These are phyloP conservation scores for Nannochloropsis salina DNA, from an alignment of 108 stramenopile genomes.

Conservation along the genomic window DNA sequence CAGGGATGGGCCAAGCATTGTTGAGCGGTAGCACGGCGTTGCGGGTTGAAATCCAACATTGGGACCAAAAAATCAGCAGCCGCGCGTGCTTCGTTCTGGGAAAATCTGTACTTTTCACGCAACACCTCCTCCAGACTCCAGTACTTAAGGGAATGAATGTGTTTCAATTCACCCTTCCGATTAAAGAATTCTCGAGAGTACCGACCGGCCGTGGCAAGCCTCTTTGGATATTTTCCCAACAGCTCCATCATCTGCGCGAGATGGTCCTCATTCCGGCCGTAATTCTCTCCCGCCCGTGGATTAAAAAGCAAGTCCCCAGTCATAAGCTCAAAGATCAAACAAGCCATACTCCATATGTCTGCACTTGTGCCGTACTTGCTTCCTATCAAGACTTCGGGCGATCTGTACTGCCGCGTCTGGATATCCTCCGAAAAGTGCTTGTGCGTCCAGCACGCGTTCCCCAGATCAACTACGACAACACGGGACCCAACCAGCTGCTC, in stretches of 20 bases:
- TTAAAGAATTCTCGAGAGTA: constrained; percentile 92
- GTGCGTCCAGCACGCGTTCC: constrained; percentile 97
- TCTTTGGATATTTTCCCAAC: constrained; percentile 86
- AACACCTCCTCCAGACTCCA: constrained; percentile 89
- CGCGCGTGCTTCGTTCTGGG: background rate
- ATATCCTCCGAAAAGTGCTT: constrained; percentile 97
- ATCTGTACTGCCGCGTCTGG: constrained; percentile 94
- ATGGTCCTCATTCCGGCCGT: constrained; percentile 91
- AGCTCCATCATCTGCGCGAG: constrained; percentile 96
- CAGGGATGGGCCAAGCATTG: constrained; percentile 5
- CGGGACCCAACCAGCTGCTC: background rate
- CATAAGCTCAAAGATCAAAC: constrained; percentile 91
- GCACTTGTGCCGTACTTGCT: constrained; percentile 70
- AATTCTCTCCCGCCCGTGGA: constrained; percentile 63
- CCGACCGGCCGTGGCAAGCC: constrained; percentile 61
- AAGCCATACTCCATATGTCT: constrained; percentile 97
- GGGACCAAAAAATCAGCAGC: background rate
- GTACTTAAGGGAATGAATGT: constrained; percentile 92
- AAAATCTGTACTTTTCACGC: background rate
- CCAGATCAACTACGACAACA: constrained; percentile 80
- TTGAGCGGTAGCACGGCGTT: background rate
- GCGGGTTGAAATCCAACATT: background rate
- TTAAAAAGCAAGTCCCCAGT: constrained; percentile 97
- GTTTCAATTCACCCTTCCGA: constrained; percentile 85
- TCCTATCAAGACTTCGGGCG: constrained; percentile 76